phyloP scores from a whole-genome alignment of 179 eudicot genomes.

The Beta corolliflora region DNA sequence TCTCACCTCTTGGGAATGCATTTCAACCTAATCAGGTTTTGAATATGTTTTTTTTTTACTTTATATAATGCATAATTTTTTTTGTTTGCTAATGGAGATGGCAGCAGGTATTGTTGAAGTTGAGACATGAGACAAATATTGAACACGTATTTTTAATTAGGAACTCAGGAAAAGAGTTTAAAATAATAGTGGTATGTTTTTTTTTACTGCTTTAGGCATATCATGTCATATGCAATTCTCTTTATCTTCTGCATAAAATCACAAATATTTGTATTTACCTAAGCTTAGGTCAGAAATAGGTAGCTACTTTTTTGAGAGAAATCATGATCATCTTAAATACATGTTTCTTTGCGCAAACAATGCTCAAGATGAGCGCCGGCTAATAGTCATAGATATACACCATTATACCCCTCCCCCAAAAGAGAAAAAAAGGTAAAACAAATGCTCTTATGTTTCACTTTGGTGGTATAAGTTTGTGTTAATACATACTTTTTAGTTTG shows the following conservation, averaged over 20 bases:
- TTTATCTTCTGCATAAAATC: neutral
- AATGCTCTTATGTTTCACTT: too few species aligned
- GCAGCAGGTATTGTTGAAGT: conserved; percentile 70
- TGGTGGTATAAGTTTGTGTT: too few species aligned
- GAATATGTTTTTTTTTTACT: neutral
- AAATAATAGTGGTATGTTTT: conserved; percentile 63
- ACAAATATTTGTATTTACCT: too few species aligned
- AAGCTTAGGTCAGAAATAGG: too few species aligned
- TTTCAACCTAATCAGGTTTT: conserved; percentile 92
- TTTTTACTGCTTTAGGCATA: neutral
- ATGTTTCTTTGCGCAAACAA: too few species aligned
- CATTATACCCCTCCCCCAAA: too few species aligned
- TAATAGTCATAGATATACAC: too few species aligned
- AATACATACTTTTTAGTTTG: too few species aligned
- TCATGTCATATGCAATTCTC: neutral
- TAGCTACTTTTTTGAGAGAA: too few species aligned
- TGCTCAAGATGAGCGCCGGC: too few species aligned
- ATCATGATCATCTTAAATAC: too few species aligned
- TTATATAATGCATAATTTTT: neutral
- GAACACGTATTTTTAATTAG: conserved; percentile 82
- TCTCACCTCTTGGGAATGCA: conserved; percentile 64
- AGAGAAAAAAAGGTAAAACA: too few species aligned
- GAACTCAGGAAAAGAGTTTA: conserved; percentile 63
- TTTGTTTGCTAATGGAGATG: conserved; percentile 27
- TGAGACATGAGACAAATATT: conserved; percentile 81